Evolutionary conservation across 345 rosid species (phyloP).

Genomic region (Lagerstroemia speciosa): DNA sequence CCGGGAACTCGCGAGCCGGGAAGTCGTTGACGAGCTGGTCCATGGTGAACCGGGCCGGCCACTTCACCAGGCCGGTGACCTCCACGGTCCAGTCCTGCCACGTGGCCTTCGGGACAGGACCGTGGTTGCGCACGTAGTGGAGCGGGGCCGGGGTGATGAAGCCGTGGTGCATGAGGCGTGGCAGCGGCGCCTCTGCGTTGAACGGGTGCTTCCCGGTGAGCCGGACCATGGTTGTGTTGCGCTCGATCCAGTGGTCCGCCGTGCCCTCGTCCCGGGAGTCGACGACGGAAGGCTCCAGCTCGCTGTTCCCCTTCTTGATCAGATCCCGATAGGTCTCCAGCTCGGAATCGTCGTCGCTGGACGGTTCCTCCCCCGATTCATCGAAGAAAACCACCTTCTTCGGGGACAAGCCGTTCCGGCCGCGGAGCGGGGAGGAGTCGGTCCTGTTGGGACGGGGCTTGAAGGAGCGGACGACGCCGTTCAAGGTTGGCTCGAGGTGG

Average conservation of each 20-base stretch:
- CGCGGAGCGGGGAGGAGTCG: conserved; percentile 29
- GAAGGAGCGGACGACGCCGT: conserved; percentile 43
- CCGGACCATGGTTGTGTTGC: conserved; percentile 78
- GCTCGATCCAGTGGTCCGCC: conserved; percentile 70
- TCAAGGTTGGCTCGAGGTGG: conserved; percentile 35
- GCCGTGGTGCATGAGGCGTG: conserved; percentile 85
- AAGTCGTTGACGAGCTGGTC: conserved; percentile 63
- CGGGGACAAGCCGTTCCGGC: conserved; percentile 6
- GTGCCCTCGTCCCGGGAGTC: conserved; percentile 72
- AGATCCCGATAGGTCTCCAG: conserved; percentile 28
- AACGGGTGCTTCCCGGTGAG: conserved; percentile 96
- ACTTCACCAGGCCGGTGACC: conserved; percentile 64
- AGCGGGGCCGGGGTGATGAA: conserved; percentile 92
- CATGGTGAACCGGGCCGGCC: conserved; percentile 62
- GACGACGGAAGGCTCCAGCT: conserved; percentile 54
- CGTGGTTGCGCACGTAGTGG: conserved; percentile 94
- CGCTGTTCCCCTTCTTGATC: conserved; percentile 39
- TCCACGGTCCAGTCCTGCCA: conserved; percentile 81
- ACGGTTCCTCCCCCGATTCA: conserved; percentile 27
- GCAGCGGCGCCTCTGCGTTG: conserved; percentile 73
- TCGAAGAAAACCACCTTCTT: conserved; percentile 11
- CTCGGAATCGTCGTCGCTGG: conserved; percentile 39
- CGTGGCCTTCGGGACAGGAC: conserved; percentile 51
- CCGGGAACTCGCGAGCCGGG: conserved; percentile 60
- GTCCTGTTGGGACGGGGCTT: conserved; percentile 39